Base-by-base conservation (phyloP, 2,329 filamentous ascomycete species). In the Mollisia scopiformis region DNA sequence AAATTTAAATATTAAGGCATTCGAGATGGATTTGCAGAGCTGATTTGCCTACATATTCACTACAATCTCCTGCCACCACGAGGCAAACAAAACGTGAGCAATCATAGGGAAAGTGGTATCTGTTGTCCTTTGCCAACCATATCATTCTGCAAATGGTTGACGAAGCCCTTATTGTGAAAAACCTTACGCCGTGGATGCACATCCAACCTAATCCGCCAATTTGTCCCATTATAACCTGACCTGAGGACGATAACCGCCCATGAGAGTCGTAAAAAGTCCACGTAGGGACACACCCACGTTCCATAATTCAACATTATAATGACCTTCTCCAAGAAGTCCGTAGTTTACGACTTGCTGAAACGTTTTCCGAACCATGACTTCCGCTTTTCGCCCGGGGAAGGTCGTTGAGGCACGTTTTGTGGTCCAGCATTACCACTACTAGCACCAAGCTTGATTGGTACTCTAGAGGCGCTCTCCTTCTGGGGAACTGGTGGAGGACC, bases 361-460 rank as follows among this genome's bases (percentile, higher is more conserved):
- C 88, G 84, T 69, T 88, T 86, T 72, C 90, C 87, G 71, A 98
- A 88, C 92, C 93, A 97, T 74, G 93, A 95, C 83, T 93, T 93
- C 66, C 91, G 84, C 82, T 96, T 97, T 62, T 93, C 89, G 57
- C 70, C 61, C 19, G 51, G 62, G 3, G 64, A 57, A 19, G 55
- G 66, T 25, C 39, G 49, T 47, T 62, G 58, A 10, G 50, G 31
- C 7, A 51, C 41, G 21, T 43, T 55, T 27, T 39, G 52, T 55
- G 62, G 53, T 14, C 41, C 52, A 47, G 60, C 61, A 55, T 67
- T 69, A 39, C 63, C 64, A 47, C 62, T 67, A 3, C 60, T 58
- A 16, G 62, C 58, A 16, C 69, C 70, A 52, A 75, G 65, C 50
- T 68, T 71, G 31, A 74, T 72, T 6, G 73, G 71, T 5, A 61